Conservation (phyloP, 2,329 filamentous ascomycete genomes). For the Pseudogymnoascus sp. region DNA sequence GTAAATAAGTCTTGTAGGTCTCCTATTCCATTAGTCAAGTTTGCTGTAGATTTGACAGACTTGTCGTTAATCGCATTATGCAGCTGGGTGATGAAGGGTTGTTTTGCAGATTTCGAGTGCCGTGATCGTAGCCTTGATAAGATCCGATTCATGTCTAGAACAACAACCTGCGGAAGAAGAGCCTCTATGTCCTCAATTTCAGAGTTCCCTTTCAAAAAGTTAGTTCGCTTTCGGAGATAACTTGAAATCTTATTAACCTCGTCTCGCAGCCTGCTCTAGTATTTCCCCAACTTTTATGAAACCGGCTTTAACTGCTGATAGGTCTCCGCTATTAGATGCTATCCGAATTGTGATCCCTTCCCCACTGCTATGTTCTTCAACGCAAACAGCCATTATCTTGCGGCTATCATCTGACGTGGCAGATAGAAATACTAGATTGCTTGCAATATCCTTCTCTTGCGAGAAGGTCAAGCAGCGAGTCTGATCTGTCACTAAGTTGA, state of each 20-base stretch:
- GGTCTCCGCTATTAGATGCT: slow-evolving; percentile 20
- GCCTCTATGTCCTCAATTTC: slow-evolving; percentile 17
- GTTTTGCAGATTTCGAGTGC: slow-evolving; percentile 15
- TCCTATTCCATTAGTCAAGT: background rate
- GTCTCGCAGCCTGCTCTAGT: slow-evolving; percentile 18
- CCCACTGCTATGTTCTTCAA: slow-evolving; percentile 20
- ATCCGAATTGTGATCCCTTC: slow-evolving; percentile 19
- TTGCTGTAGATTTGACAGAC: slow-evolving; percentile 10
- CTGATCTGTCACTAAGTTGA: background rate
- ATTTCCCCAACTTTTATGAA: slow-evolving; percentile 17
- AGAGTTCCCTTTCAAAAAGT: slow-evolving; percentile 12
- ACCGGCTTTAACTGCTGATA: slow-evolving; percentile 13
- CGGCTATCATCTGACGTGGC: slow-evolving; percentile 17
- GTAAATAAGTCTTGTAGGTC: slow-evolving; percentile 14
- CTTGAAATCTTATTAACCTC: slow-evolving; percentile 14
- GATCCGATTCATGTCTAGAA: slow-evolving; percentile 21
- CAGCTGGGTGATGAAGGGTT: slow-evolving; percentile 14
- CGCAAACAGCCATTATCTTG: slow-evolving; percentile 21
- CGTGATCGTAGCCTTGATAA: slow-evolving; percentile 21
- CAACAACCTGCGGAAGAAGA: slow-evolving; percentile 20
- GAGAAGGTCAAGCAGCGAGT: slow-evolving; percentile 10
- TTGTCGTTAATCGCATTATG: slow-evolving; percentile 13
- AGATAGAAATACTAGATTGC: slow-evolving; percentile 22
- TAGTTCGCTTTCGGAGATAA: background rate
- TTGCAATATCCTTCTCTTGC: slow-evolving; percentile 21